Evolutionary conservation across 192 early-diverging fungal species (phyloP).

Genomic region (Coemansia sp.): DNA sequence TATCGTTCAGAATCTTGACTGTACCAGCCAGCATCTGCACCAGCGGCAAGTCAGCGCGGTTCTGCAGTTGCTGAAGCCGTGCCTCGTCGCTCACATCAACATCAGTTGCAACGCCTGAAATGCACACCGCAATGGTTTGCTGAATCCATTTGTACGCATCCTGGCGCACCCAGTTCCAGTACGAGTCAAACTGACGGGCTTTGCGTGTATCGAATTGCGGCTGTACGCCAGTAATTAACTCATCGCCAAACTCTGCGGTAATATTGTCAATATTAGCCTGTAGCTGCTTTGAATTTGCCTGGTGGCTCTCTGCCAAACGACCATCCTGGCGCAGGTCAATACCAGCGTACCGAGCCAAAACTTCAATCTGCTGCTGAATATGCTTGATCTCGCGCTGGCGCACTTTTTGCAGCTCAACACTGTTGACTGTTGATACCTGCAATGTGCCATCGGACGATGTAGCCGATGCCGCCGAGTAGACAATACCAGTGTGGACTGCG

Average conservation of each 20-base stretch:
- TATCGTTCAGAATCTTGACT: conserved; percentile 56
- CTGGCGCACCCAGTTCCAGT: too few relatives aligned
- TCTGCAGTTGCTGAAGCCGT: conserved; percentile 62
- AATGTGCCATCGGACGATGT: background rate
- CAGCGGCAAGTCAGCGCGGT: conserved; percentile 73
- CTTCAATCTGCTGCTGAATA: conserved; percentile 80
- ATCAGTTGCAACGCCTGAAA: conserved; percentile 65
- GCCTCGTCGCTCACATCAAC: conserved; percentile 62
- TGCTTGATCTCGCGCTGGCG: conserved; percentile 71
- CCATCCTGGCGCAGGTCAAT: conserved; percentile 69
- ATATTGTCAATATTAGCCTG: conserved; percentile 78
- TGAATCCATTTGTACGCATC: too few relatives aligned
- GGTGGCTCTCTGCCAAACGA: conserved; percentile 64
- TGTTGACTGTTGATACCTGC: conserved; percentile 72
- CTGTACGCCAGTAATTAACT: conserved; percentile 70
- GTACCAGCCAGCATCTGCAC: conserved; percentile 79
- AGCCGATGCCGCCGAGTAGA: conserved; percentile 31
- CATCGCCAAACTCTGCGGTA: conserved; percentile 82
- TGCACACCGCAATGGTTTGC: conserved; percentile 75
- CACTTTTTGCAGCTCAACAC: conserved; percentile 80
- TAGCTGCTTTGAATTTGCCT: conserved; percentile 58
- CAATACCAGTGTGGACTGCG: conserved; percentile 70
- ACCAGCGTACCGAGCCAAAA: conserved; percentile 80
- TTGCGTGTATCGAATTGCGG: conserved; percentile 77
- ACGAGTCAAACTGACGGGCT: conserved; percentile 65